Evolutionary conservation across 441 rosid genomes (phyloP), one percentile per base, ranked within the genome.

Genomic region (Gossypium davidsonii): DNA sequence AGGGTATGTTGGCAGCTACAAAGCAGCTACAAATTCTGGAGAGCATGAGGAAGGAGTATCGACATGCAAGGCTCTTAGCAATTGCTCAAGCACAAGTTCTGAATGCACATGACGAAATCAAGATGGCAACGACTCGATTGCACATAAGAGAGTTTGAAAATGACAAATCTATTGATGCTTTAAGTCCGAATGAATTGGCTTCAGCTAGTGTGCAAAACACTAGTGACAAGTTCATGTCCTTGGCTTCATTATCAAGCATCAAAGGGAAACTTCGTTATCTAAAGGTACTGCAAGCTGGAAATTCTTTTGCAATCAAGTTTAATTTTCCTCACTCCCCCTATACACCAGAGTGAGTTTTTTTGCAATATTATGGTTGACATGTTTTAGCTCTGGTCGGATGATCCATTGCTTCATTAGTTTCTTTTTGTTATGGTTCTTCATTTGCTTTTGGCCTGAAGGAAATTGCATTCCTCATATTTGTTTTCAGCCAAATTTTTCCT

Each of bases 1-100:
- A 90, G 56, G 73, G 81, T 18, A 81, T 81, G 68, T 76, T 79
- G 66, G 89, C 85, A 64, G 94, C 97, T 77, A 79, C 86, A 82
- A 89, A 88, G 79, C 96, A 95, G 71, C 77, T 92, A 66, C 92
- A 82, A 59, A 79, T 85, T 71, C 89, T 95, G 39, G 97, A 95
- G 97, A 88, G 78, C 75, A 92, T 95, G 99, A 81, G 98, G 74
- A 92, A 92, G 89, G 99, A 95, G 77, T 89, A 92, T 79, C 83
- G 81, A 17, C 81, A 83, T 81, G 93, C 98, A 57, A 90, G 99
- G 83, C 81, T 85, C 72, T 85, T 95, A 85, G 90, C 96, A 64
- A 83, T 86, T 79, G 82, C 87, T 75, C 99, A 95, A 89, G 97
- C 97, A 73, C 87, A 92, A 67, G 80, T 89, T 80, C 83, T 95